phyloP scores from a whole-genome alignment of 1,284 basidiomycete species.

The Somion occarium region DNA sequence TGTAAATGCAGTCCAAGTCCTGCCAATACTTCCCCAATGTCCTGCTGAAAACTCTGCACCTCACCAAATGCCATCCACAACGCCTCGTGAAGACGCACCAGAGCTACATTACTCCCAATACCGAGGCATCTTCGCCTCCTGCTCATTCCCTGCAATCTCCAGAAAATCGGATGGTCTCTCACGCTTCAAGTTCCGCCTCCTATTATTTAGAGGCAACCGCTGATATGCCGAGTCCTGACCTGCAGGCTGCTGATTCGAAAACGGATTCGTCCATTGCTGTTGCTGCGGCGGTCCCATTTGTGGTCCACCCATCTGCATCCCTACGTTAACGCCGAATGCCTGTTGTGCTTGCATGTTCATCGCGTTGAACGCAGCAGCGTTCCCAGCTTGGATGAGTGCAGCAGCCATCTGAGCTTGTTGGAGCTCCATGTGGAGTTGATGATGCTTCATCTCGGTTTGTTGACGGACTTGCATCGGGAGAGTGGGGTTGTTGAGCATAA shows the following conservation, averaged over 20 bases:
- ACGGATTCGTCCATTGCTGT: conserved; percentile 46
- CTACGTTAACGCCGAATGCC: neutral
- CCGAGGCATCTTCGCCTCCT: conserved; percentile 57
- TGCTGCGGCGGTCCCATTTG: conserved; percentile 30
- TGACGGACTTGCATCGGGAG: conserved; percentile 69
- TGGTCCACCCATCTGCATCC: conserved; percentile 1
- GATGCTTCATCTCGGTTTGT: conserved; percentile 72
- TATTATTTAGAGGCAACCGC: conserved; percentile 71
- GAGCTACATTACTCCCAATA: conserved; percentile 83
- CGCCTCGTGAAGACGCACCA: too few relatives aligned
- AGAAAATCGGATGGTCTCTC: conserved; percentile 80
- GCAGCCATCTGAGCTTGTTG: conserved; percentile 69
- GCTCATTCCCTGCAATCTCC: conserved; percentile 59
- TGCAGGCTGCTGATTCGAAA: conserved; percentile 56
- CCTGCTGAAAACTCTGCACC: too few relatives aligned
- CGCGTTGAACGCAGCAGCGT: conserved; percentile 33
- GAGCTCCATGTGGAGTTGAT: conserved; percentile 72
- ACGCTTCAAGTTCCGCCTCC: conserved; percentile 71
- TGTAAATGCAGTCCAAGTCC: too few relatives aligned
- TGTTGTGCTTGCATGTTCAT: conserved; percentile 29
- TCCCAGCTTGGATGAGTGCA: conserved; percentile 47
- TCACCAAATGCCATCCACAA: too few relatives aligned
- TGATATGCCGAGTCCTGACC: conserved; percentile 80
- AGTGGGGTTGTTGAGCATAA: conserved; percentile 71
- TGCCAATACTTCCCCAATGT: too few relatives aligned